Evolutionary conservation across 2,329 filamentous ascomycete genomes (phyloP), one percentile per base, ranked within the genome.

Genomic region (Talaromyces piceae): DNA sequence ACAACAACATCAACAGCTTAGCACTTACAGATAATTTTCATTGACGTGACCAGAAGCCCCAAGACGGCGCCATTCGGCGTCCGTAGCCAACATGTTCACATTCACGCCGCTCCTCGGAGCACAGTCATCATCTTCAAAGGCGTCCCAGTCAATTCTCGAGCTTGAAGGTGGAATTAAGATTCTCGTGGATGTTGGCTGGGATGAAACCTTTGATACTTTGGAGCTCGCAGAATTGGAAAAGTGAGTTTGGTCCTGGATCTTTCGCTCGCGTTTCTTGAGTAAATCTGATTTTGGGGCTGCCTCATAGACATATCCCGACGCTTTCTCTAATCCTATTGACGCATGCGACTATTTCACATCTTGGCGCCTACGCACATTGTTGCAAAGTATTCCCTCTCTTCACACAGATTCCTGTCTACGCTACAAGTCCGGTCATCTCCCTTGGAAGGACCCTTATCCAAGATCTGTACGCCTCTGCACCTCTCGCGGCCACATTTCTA

Each of bases 111-210:
- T 98, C 52, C 84, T 95, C 60, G 93, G 93, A 66, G 91, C 93
- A 55, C 88, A 94, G 64, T 91, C 88, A 47, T 67, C 66, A 4
- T 82, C 87, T 58, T 93, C 89, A 44, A 78, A 84, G 53, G 91
- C 91, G 41, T 94, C 90, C 57, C 90, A 96, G 68, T 97, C 93
- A n/a, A 81, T 98, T 30, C 77, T 98, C 45, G 91, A 97, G 74
- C 86, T 98, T 51, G 93, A 98, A 73, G 91, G 91, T 57, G 93
- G 91, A 53, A 86, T 98, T 72, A 97, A 97, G 70, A 83, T 98
- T 48, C 79, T 98, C 49, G 82, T 98, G 31, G 91, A 96, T 66
- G 85, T 96, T 41, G 93, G 93, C 54, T 98, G 93, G 93, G 91
- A 97, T 66, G 89, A 95, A 67, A 80, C 81, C 2, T 97, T 98